Evolutionary conservation across 2,329 filamentous ascomycete species (phyloP).

Genomic region (Aspergillus fijiensis): DNA sequence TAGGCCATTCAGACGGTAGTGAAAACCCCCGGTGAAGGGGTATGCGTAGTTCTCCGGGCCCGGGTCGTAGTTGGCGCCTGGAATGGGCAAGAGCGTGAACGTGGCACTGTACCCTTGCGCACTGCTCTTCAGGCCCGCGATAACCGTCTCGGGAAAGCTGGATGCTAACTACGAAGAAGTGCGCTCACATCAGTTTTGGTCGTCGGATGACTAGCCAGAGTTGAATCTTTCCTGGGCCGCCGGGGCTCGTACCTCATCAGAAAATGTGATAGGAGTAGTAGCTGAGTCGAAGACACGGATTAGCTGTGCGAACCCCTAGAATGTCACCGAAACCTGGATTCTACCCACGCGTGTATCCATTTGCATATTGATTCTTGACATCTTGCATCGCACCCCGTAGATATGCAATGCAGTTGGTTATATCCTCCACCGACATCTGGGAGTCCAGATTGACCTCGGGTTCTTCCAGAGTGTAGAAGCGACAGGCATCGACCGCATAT

Average conservation of each 20-base stretch:
- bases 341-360: background rate
- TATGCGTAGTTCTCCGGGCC: background rate
- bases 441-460: background rate
- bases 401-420: too few species aligned
- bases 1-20: background rate
- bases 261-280: background rate
- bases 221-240: too few species aligned
- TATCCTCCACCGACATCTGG: too few species aligned
- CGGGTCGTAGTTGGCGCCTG: background rate
- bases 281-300: too few species aligned
- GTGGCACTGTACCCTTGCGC: background rate
- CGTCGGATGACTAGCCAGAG: too few species aligned
- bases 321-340: background rate
- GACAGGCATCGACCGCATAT: background rate
- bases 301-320: too few species aligned
- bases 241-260: background rate
- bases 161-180: background rate
- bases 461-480: background rate
- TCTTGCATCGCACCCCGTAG: background rate
- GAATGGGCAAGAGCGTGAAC: background rate
- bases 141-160: background rate
- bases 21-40: background rate
- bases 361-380: background rate
- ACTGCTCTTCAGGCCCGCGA: background rate
- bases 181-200: background rate